phyloP scores from a whole-genome alignment of 495 filamentous ascomycete species.

The Xylaria flabelliformis region DNA sequence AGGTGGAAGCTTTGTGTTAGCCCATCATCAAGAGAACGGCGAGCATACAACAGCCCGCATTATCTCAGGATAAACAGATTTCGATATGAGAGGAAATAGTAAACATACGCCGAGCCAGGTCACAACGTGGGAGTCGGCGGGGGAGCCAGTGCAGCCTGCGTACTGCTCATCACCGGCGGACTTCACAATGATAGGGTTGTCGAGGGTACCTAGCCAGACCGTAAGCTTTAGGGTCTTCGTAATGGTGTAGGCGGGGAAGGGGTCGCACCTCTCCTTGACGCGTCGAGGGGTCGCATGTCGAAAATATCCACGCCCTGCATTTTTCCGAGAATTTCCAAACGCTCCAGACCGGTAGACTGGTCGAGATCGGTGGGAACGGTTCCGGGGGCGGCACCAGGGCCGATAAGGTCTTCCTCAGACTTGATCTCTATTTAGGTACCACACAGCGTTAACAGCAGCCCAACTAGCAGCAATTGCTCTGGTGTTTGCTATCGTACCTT shows the following conservation, averaged over 20 bases:
- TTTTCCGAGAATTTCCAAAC: slow-evolving; percentile 98
- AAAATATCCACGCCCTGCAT: slow-evolving; percentile 98
- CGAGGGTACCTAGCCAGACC: slow-evolving; percentile 72
- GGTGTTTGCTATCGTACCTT: slow-evolving; percentile 30
- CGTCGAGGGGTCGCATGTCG: slow-evolving; percentile 95
- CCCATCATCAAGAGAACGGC: not conserved
- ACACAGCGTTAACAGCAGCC: slow-evolving; percentile 15
- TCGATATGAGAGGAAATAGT: not conserved
- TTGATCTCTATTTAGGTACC: slow-evolving; percentile 71
- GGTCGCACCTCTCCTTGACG: slow-evolving; percentile 77
- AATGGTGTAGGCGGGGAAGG: not conserved
- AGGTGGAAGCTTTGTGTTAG: slow-evolving; percentile 26
- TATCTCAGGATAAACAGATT: not conserved
- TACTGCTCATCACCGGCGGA: slow-evolving; percentile 95
- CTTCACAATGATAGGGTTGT: slow-evolving; percentile 87
- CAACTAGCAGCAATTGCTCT: slow-evolving; percentile 18
- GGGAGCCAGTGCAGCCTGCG: slow-evolving; percentile 92
- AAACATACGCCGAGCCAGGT: slow-evolving; percentile 84
- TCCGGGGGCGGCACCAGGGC: slow-evolving; percentile 79
- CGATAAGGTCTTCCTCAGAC: slow-evolving; percentile 77
- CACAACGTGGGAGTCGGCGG: slow-evolving; percentile 87
- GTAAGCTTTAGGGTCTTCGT: slow-evolving; percentile 25
- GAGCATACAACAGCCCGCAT: not conserved
- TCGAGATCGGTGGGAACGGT: slow-evolving; percentile 91
- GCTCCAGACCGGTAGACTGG: slow-evolving; percentile 95